A percentile compares a stretch with the other conserved stretches of the same genome.
Conservation (phyloP, 1,139 yeast genomes). For the Kodamaea fungicola region DNA sequence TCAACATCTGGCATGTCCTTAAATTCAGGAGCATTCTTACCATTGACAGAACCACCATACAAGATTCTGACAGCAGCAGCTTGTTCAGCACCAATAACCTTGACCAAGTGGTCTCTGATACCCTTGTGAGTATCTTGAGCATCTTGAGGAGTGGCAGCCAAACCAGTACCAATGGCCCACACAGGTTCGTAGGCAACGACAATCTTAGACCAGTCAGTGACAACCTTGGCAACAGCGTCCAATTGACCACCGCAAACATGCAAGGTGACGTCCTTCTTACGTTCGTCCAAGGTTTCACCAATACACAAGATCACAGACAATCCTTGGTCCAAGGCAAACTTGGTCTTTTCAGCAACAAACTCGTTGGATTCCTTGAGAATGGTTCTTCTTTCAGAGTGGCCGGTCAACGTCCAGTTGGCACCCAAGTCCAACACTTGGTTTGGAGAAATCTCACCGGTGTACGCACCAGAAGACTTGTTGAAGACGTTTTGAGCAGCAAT, state of each 20-base stretch:
- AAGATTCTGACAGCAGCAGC: conserved; percentile 84
- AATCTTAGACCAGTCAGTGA: conserved; percentile 86
- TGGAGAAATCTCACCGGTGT: conserved; percentile 95
- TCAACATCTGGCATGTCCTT: conserved; percentile 92
- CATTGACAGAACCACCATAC: conserved; percentile 99
- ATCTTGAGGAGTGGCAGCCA: conserved; percentile 97
- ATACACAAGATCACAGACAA: conserved; percentile 90
- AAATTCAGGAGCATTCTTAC: conserved; percentile 87
- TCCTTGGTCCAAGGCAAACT: conserved; percentile 87
- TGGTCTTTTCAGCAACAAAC: conserved; percentile 90
- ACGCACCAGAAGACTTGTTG: conserved; percentile 89
- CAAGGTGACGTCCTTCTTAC: conserved; percentile 83
- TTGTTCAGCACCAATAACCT: conserved; percentile 72
- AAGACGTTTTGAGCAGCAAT: conserved; percentile 91
- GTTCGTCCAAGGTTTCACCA: conserved; percentile 96
- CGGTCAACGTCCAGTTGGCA: conserved; percentile 91
- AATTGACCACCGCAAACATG: conserved; percentile 87
- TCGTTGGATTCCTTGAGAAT: conserved; percentile 88
- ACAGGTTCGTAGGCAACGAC: conserved; percentile 99
- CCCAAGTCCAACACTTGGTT: conserved; percentile 88
- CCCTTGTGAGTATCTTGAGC: conserved; percentile 93
- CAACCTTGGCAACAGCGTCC: conserved; percentile 79
- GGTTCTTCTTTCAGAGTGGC: conserved; percentile 99
- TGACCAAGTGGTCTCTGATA: conserved; percentile 78
- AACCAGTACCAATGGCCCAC: conserved; percentile 99